Evolutionary conservation across 1,139 yeast genomes (phyloP).

Genomic region (Kodamaea sp.): DNA sequence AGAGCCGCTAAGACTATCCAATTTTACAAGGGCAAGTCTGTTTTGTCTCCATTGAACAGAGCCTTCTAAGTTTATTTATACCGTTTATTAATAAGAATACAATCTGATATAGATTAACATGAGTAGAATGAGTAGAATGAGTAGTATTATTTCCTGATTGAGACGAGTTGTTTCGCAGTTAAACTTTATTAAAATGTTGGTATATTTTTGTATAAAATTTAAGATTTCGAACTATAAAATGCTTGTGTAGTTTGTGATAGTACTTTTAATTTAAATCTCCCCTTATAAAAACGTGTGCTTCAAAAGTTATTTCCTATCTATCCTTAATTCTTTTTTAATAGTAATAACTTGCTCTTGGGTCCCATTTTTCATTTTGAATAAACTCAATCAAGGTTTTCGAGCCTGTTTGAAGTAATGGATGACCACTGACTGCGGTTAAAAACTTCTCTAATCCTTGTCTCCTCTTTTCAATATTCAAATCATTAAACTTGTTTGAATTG

Average conservation of each 20-base stretch:
- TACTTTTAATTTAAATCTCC: too few relatives aligned
- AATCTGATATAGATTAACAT: background rate
- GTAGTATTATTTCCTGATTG: too few relatives aligned
- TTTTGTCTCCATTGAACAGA: slow-evolving; percentile 72
- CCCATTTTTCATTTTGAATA: slow-evolving; percentile 87
- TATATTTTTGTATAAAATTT: background rate
- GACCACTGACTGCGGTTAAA: slow-evolving; percentile 80
- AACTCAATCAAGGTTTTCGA: slow-evolving; percentile 79
- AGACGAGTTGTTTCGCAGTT: background rate
- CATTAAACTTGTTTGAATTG: slow-evolving; percentile 69
- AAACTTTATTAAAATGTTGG: background rate
- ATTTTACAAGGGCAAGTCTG: slow-evolving; percentile 75
- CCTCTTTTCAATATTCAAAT: slow-evolving; percentile 79
- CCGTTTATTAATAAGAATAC: background rate
- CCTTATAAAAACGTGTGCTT: too few relatives aligned
- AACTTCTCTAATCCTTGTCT: slow-evolving; percentile 82
- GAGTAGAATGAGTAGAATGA: background rate
- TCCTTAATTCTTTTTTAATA: slow-evolving; percentile 4
- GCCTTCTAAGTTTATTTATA: slow-evolving; percentile 51
- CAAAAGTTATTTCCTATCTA: too few relatives aligned
- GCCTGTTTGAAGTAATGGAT: slow-evolving; percentile 89
- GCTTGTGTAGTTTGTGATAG: too few relatives aligned
- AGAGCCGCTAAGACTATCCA: slow-evolving; percentile 79
- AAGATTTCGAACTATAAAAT: background rate
- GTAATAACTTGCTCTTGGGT: slow-evolving; percentile 33